phyloP scores from a whole-genome alignment of 2,329 filamentous ascomycete species.

The Pyrenochaeta sp. region DNA sequence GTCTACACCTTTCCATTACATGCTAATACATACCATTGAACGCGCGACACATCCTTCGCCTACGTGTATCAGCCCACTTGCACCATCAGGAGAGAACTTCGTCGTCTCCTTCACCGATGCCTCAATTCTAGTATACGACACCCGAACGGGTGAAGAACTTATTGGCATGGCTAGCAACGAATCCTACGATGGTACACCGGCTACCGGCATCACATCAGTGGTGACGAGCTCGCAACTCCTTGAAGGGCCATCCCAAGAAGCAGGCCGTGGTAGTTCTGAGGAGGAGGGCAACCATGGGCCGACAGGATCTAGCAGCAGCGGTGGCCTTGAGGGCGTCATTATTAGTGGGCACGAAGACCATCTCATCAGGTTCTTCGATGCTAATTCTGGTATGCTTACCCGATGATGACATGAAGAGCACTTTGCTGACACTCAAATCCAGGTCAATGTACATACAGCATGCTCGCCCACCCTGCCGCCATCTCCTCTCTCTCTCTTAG shows the following conservation, averaged over 20 bases:
- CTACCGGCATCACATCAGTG: conserved; percentile 86
- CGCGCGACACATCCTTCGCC: conserved; percentile 76
- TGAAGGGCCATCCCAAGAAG: conserved; percentile 68
- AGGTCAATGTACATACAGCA: conserved; percentile 99
- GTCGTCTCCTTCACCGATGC: conserved; percentile 94
- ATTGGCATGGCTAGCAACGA: conserved; percentile 92
- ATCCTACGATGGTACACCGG: conserved; percentile 87
- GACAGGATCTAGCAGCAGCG: conserved; percentile 79
- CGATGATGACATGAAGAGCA: not conserved
- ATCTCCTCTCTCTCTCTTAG: conserved; percentile 92
- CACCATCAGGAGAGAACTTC: conserved; percentile 82
- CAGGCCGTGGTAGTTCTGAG: conserved; percentile 69
- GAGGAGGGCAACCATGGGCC: conserved; percentile 83
- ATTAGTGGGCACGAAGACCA: conserved; percentile 97
- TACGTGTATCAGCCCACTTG: conserved; percentile 92
- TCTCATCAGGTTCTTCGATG: conserved; percentile 96
- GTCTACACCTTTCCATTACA: conserved; percentile 85
- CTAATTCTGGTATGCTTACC: conserved; percentile 87
- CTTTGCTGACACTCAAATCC: conserved; percentile 6
- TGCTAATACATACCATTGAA: conserved; percentile 85
- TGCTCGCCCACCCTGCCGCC: conserved; percentile 93
- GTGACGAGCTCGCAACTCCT: conserved; percentile 86
- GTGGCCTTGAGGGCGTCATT: conserved; percentile 83
- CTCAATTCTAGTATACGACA: conserved; percentile 90
- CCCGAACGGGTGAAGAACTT: conserved; percentile 87